These are phyloP conservation scores for Dryadomyces quercus-mongolicae DNA, from an alignment of 2,329 filamentous ascomycete genomes.

Conservation along the genomic window DNA sequence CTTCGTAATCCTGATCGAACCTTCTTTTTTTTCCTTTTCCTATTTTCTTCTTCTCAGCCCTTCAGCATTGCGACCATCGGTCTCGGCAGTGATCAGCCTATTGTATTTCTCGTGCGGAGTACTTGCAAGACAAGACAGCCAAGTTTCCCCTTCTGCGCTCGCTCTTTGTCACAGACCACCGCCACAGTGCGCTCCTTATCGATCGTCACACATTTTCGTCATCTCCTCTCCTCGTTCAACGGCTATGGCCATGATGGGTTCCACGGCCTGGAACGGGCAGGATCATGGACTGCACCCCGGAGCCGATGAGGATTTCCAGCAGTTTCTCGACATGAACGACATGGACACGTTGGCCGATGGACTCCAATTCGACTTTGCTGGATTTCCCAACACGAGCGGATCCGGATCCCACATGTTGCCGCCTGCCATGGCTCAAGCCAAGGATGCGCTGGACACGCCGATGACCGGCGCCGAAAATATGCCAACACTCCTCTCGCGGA, in stretches of 20 bases:
- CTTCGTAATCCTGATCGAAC: not conserved
- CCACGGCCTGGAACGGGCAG: conserved; percentile 41
- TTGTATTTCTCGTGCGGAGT: too few species aligned
- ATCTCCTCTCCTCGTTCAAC: not conserved
- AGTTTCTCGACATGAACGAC: conserved; percentile 47
- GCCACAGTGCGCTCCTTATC: not conserved
- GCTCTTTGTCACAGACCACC: not conserved
- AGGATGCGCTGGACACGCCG: conserved; percentile 33
- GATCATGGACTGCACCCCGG: conserved; percentile 39
- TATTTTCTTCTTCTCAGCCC: too few species aligned
- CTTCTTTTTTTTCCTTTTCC: too few species aligned
- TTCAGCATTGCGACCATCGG: too few species aligned
- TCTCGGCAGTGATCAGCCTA: too few species aligned
- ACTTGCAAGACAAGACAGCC: too few species aligned
- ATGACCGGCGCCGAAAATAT: conserved; percentile 32
- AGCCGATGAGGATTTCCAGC: conserved; percentile 50
- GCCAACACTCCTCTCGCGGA: conserved; percentile 23
- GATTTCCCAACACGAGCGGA: conserved; percentile 32
- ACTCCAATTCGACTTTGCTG: conserved; percentile 48
- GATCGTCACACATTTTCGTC: not conserved
- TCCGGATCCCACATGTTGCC: conserved; percentile 8
- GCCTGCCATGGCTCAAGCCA: conserved; percentile 16
- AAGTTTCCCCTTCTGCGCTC: too few species aligned
- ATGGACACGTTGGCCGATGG: conserved; percentile 31
- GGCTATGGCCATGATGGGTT: conserved; percentile 36